These are phyloP conservation scores for Neoboletus subvelutipes DNA, from an alignment of 768 basidiomycete species.

Conservation along the genomic window DNA sequence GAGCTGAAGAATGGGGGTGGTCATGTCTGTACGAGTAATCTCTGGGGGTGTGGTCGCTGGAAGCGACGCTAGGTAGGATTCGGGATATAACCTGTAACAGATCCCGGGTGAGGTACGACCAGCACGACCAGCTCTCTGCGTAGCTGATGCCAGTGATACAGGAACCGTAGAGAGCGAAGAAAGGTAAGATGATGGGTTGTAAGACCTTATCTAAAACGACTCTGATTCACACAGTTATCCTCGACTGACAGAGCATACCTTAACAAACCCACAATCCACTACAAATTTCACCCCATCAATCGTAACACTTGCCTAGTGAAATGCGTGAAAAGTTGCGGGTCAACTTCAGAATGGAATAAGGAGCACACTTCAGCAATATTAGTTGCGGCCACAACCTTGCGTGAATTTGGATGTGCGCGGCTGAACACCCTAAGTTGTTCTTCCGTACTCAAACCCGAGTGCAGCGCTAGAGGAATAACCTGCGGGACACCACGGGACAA, in stretches of 20 bases:
- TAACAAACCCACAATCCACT: conserved; percentile 92
- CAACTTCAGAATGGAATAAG: background rate
- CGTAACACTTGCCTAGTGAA: conserved; percentile 82
- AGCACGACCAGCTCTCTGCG: conserved; percentile 91
- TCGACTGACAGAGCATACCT: conserved; percentile 48
- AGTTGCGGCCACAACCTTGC: conserved; percentile 91
- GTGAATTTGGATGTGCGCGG: conserved; percentile 64
- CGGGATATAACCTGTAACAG: conserved; percentile 89
- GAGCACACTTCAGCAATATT: conserved; percentile 87
- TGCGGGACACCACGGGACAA: conserved; percentile 54
- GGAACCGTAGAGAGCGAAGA: conserved; percentile 84
- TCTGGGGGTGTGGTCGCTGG: conserved; percentile 80
- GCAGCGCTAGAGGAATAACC: conserved; percentile 71
- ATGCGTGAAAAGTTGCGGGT: background rate
- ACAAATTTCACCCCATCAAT: conserved; percentile 96
- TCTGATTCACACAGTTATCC: background rate
- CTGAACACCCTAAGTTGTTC: conserved; percentile 89
- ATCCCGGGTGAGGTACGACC: conserved; percentile 91
- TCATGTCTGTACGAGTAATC: conserved; percentile 87
- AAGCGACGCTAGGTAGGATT: conserved; percentile 57
- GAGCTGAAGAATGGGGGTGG: conserved; percentile 87
- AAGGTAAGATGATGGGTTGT: conserved; percentile 82
- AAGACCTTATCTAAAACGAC: conserved; percentile 71
- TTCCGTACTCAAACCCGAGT: conserved; percentile 84
- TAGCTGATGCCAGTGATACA: conserved; percentile 84